Evolutionary conservation across 225 moss, liverwort and hornwort species (phyloP).

Genomic region (Physcomitrium patens): DNA sequence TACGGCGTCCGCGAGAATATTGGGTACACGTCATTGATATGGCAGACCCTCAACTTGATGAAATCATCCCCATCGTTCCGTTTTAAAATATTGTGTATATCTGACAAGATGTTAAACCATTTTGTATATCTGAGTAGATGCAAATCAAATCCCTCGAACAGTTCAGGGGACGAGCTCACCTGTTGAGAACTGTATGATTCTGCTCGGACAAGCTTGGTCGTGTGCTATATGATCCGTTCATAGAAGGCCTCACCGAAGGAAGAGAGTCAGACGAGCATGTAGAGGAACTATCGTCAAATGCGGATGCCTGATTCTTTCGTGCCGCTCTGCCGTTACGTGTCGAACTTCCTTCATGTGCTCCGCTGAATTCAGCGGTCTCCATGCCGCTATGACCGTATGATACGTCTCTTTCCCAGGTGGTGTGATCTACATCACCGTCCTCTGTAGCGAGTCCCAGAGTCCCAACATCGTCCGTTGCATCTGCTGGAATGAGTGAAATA

Average conservation of each 20-base stretch:
- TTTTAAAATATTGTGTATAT: not conserved
- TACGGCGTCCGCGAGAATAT: not conserved
- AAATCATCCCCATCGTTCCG: too few species aligned
- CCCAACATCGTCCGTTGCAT: slow-evolving; percentile 79
- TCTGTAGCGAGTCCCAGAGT: slow-evolving; percentile 85
- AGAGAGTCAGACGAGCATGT: slow-evolving; percentile 97
- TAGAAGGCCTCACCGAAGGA: slow-evolving; percentile 77
- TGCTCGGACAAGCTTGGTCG: slow-evolving; percentile 75
- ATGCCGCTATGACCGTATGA: slow-evolving; percentile 79
- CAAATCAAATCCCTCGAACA: slow-evolving; percentile 13
- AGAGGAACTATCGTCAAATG: slow-evolving; percentile 95
- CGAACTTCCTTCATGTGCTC: slow-evolving; percentile 72
- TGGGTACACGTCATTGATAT: too few species aligned
- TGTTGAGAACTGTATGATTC: slow-evolving; percentile 58
- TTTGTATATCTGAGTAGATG: slow-evolving; percentile 11
- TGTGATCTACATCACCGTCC: slow-evolving; percentile 82
- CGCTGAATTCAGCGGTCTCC: slow-evolving; percentile 97
- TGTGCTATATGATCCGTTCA: slow-evolving; percentile 72
- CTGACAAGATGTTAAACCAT: slow-evolving; percentile 6
- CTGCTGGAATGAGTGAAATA: slow-evolving; percentile 60
- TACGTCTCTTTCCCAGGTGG: slow-evolving; percentile 92
- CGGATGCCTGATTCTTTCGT: slow-evolving; percentile 78
- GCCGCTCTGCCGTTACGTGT: slow-evolving; percentile 65
- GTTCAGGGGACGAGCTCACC: slow-evolving; percentile 39
- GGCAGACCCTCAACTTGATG: too few species aligned